Percentiles rank a stretch among this genome's conserved stretches.
Evolutionary conservation across 2,329 filamentous ascomycete genomes (phyloP).

Genomic region (Colletotrichum nymphaeae): DNA sequence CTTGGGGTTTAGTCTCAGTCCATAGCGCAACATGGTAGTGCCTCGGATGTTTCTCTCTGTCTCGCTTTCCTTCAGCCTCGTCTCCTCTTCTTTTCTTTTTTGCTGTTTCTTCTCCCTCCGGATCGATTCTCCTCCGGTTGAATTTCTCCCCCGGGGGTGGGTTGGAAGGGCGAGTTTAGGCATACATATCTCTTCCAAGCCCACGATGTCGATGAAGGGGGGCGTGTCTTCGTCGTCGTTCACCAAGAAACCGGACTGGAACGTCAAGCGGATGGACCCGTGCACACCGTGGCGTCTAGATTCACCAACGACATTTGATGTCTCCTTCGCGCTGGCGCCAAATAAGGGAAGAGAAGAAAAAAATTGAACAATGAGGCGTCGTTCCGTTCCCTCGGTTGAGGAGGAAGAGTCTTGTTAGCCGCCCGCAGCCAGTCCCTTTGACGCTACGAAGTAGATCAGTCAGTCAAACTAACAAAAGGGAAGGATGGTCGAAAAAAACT

Average conservation of each 20-base stretch:
- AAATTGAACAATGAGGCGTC: neutral
- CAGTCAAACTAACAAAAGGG: neutral
- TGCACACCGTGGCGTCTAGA: neutral
- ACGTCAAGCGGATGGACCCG: neutral
- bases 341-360: neutral
- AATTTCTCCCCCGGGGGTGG: neutral
- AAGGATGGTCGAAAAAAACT: neutral
- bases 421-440: neutral
- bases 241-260: neutral
- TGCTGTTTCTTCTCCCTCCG: neutral
- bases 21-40: neutral
- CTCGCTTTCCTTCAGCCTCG: neutral
- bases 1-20: neutral
- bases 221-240: no score
- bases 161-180: neutral
- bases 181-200: neutral
- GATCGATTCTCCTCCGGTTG: neutral
- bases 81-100: neutral
- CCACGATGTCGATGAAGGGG: neutral
- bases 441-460: neutral
- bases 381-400: neutral
- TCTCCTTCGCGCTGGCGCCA: neutral
- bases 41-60: neutral
- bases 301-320: neutral
- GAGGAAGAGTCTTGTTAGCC: neutral